phyloP scores from a whole-genome alignment of 2,329 filamentous ascomycete genomes.

The Ophiocordyceps camponoti-rufipedis region DNA sequence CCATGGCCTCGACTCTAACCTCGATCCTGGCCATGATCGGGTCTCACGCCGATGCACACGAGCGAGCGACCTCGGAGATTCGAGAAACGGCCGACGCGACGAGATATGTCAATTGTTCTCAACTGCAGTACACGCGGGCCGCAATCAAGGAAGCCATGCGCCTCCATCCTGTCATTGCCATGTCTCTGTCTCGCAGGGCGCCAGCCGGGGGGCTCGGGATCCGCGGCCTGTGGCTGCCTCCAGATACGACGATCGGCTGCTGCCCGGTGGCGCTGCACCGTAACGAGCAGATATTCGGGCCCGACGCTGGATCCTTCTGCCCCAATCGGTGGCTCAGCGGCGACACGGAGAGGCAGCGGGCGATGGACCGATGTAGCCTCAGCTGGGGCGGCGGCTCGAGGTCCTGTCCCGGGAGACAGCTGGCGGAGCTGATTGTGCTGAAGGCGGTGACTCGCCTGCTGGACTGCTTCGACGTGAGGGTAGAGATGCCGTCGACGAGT shows the following conservation, averaged over 20 bases:
- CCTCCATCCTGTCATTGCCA: conserved; percentile 30
- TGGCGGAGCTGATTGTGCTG: conserved; percentile 30
- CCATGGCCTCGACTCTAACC: conserved; percentile 32
- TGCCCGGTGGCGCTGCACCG: conserved; percentile 31
- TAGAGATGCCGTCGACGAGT: conserved; percentile 18
- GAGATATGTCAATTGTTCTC: conserved; percentile 7
- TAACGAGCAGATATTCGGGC: conserved; percentile 29
- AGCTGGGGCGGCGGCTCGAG: conserved; percentile 33
- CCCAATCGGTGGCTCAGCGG: conserved; percentile 29
- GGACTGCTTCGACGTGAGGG: conserved; percentile 23
- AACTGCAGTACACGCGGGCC: conserved; percentile 20
- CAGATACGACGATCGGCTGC: conserved; percentile 30
- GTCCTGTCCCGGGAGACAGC: conserved; percentile 29
- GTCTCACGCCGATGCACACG: conserved; percentile 15
- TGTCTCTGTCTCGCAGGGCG: conserved; percentile 29
- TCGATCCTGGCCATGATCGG: conserved; percentile 28
- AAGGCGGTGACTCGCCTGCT: conserved; percentile 24
- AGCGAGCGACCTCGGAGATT: conserved; percentile 15
- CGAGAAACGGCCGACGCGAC: conserved; percentile 3
- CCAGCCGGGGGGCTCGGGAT: conserved; percentile 17
- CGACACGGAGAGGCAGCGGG: conserved; percentile 8
- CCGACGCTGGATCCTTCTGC: conserved; percentile 21
- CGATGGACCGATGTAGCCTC: conserved; percentile 29
- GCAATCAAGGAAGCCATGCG: conserved; percentile 32
- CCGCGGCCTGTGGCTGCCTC: conserved; percentile 21